phyloP scores from a whole-genome alignment of 192 early-diverging fungal genomes.

The Oehlia diaphana region DNA sequence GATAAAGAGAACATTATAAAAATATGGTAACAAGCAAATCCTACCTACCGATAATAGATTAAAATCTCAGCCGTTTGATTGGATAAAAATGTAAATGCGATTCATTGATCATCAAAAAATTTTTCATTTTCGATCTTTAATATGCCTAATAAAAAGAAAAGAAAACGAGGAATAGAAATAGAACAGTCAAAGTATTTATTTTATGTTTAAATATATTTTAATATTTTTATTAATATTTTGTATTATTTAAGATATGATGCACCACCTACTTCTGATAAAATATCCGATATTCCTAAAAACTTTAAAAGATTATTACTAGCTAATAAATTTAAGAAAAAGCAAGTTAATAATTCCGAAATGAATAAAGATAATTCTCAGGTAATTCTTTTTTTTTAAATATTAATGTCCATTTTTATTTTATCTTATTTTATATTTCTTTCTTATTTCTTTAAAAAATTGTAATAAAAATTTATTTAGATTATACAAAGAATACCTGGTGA shows the following conservation, averaged over 20 bases:
- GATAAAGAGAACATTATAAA: neutral
- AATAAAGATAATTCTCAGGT: neutral
- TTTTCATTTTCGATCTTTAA: too few relatives aligned
- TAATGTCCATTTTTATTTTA: neutral
- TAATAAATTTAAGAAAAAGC: neutral
- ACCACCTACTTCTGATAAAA: neutral
- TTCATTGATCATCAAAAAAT: too few relatives aligned
- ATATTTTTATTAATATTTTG: neutral
- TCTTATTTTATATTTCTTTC: neutral
- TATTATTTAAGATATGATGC: neutral
- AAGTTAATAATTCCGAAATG: neutral
- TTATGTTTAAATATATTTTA: neutral
- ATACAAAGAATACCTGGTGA: neutral
- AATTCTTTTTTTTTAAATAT: neutral
- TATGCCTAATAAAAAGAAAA: neutral
- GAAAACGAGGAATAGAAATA: neutral
- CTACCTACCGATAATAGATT: too few relatives aligned
- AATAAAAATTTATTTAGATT: neutral
- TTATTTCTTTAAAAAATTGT: neutral
- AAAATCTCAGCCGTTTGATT: too few relatives aligned
- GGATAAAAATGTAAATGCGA: too few relatives aligned
- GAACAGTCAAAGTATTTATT: neutral
- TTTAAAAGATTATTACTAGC: neutral
- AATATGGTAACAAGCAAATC: neutral
- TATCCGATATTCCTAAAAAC: neutral